phyloP scores from a whole-genome alignment of 1,139 yeast species.

The Wickerhamomyces sp. region DNA sequence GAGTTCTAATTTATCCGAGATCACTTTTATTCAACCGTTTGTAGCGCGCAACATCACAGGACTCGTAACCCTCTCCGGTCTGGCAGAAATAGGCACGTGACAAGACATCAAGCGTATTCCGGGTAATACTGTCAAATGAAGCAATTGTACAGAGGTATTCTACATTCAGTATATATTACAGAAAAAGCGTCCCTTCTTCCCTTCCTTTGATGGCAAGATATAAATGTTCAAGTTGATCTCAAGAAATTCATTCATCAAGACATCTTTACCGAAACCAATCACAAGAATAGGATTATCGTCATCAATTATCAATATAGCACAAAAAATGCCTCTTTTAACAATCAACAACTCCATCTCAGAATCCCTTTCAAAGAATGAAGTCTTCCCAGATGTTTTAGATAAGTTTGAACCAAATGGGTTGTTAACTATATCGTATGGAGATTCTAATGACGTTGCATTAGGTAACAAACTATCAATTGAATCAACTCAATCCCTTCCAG shows the following conservation, averaged over 20 bases:
- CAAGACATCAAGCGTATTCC: no score
- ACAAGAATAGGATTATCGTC: not conserved
- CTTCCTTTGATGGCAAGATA: no score
- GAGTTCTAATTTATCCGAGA: no score
- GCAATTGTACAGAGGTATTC: no score
- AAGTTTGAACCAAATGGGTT: slow-evolving; percentile 24
- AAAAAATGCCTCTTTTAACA: slow-evolving; percentile 20
- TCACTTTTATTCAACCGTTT: no score
- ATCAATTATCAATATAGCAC: not conserved
- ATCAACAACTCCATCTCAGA: slow-evolving; percentile 24
- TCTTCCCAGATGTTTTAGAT: slow-evolving; percentile 25
- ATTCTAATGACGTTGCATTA: slow-evolving; percentile 61
- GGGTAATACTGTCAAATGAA: no score
- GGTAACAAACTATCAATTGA: slow-evolving; percentile 68
- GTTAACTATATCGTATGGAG: slow-evolving; percentile 40
- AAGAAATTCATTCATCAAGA: not conserved
- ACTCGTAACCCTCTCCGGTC: no score
- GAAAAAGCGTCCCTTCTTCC: no score
- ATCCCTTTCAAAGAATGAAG: slow-evolving; percentile 20
- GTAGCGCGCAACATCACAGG: no score
- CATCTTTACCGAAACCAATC: not conserved
- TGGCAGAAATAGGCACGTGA: no score
- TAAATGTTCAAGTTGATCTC: not conserved
- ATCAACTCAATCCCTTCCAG: slow-evolving; percentile 63
- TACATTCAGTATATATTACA: no score